These are phyloP conservation scores for Diaporthe nobilis DNA, from an alignment of 2,329 filamentous ascomycete genomes.

Conservation along the genomic window DNA sequence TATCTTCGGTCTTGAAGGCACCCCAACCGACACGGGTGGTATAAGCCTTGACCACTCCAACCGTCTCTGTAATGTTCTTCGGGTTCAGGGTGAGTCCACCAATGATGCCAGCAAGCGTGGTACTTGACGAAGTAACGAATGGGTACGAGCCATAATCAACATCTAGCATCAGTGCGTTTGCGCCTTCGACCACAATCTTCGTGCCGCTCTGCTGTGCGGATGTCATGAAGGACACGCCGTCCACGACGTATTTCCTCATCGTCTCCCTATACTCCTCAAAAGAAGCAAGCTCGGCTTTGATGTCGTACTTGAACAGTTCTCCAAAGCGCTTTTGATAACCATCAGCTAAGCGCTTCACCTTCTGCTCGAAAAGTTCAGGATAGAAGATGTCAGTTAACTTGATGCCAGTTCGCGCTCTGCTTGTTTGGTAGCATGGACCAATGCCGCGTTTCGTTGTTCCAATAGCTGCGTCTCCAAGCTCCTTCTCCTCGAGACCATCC, in stretches of 20 bases:
- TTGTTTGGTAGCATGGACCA: slow-evolving; percentile 46
- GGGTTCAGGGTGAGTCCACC: slow-evolving; percentile 70
- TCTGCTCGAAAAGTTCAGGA: slow-evolving; percentile 74
- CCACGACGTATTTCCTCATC: slow-evolving; percentile 74
- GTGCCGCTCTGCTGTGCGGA: slow-evolving; percentile 65
- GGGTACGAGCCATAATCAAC: slow-evolving; percentile 66
- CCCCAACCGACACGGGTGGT: slow-evolving; percentile 68
- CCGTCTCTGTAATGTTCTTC: slow-evolving; percentile 66
- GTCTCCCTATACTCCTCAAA: slow-evolving; percentile 72
- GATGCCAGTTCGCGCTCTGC: slow-evolving; percentile 69
- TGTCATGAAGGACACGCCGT: slow-evolving; percentile 75
- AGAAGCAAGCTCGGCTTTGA: slow-evolving; percentile 76
- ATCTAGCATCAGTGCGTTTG: slow-evolving; percentile 71
- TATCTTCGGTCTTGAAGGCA: slow-evolving; percentile 73
- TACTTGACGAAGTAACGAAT: slow-evolving; percentile 70
- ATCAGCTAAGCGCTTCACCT: slow-evolving; percentile 71
- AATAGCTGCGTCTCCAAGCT: slow-evolving; percentile 46
- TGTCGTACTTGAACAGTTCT: slow-evolving; percentile 74
- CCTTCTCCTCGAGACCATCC: slow-evolving; percentile 73
- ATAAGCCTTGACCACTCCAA: slow-evolving; percentile 75
- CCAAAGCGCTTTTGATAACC: slow-evolving; percentile 80
- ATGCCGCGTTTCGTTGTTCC: slow-evolving; percentile 58
- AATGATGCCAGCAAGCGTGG: slow-evolving; percentile 70
- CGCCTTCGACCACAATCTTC: slow-evolving; percentile 73
- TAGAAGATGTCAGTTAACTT: slow-evolving; percentile 77